Evolutionary conservation across 768 basidiomycete species (phyloP).

Genomic region (Steccherinum ochraceum): DNA sequence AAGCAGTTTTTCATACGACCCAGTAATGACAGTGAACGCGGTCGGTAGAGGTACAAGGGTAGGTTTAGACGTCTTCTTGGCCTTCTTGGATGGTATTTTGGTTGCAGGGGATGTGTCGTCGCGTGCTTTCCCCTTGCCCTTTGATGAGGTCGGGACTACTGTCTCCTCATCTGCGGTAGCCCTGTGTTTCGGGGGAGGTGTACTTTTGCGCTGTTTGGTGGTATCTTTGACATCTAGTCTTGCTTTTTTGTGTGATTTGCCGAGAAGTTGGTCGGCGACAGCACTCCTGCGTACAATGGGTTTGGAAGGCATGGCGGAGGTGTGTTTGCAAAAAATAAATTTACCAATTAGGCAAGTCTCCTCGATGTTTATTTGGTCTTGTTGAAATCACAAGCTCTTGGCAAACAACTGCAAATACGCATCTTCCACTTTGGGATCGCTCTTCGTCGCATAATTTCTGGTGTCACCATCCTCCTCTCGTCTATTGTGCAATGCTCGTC

Average conservation of each 20-base stretch:
- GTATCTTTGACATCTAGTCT: background rate
- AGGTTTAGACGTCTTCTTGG: background rate
- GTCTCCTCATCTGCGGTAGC: slow-evolving; percentile 22
- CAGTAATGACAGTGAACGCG: slow-evolving; percentile 82
- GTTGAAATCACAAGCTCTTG: slow-evolving; percentile 15
- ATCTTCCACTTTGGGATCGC: slow-evolving; percentile 1
- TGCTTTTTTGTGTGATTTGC: slow-evolving; percentile 5
- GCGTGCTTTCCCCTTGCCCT: slow-evolving; percentile 25
- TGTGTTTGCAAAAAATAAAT: background rate
- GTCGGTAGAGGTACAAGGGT: slow-evolving; percentile 31
- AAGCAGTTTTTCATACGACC: slow-evolving; percentile 94
- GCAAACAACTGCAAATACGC: slow-evolving; percentile 16
- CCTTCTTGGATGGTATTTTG: slow-evolving; percentile 4
- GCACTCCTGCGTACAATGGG: background rate
- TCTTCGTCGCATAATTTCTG: background rate
- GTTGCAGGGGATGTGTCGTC: slow-evolving; percentile 12
- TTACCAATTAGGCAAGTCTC: slow-evolving; percentile 13
- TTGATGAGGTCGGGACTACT: slow-evolving; percentile 2
- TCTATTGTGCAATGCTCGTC: background rate
- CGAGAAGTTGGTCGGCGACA: background rate
- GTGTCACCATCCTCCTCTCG: background rate
- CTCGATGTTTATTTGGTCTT: slow-evolving; percentile 15
- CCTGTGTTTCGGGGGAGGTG: slow-evolving; percentile 5
- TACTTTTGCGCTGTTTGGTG: slow-evolving; percentile 3
- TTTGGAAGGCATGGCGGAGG: background rate